Base-by-base conservation (phyloP, 129 eudicot species). In the Centaurea solstitialis region DNA sequence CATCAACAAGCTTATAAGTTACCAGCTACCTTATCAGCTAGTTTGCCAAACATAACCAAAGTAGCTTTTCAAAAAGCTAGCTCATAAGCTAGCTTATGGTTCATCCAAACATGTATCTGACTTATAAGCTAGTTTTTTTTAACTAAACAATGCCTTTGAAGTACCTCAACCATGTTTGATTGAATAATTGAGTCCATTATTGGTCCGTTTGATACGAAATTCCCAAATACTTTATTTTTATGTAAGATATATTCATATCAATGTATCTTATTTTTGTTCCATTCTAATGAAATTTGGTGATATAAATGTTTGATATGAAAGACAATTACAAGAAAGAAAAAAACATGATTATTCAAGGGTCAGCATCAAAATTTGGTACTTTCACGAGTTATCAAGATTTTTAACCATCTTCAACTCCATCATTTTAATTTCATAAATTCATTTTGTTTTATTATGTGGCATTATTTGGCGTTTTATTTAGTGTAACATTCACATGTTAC, bases 311-410 rank as follows among this genome's bases (percentile, higher is more conserved):
- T 41, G 50, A 41, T 43, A 10, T 43, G 13, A 47, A 50, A 17
- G 2, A 50, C 62, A 17, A 17, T 50, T 50, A 4, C 21, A 17
- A 50, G 8, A 15, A 50, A 50, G 62, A 50, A 50, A 15, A 50
- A 17, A 50, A 15, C 15, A 30, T 39, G 53, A 24, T 47, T 81
- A 81, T 20, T 28, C 9, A 35, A 74, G 24, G 40, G 81, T 82
- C 77, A 10, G 65, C 18, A 53, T 69, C 85, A 76, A 57, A 57
- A 76, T 82, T 68, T 76, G 77, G 47, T 47, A 82, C 73, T 76
- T 75, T 82, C 85, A 75, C 85, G 68, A 74, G 30, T 82, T 77
- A 82, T 57, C 81, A 75, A 57, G 76, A 69, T 77, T 37, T 40
- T 30, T 67, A 15, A 62, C 41, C 73, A 61, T 61, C 73, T 80